Percentiles rank a stretch among this genome's conserved stretches.
These are phyloP conservation scores for Aspergillus asperescens DNA, from an alignment of 495 filamentous ascomycete species.

Conservation along the genomic window DNA sequence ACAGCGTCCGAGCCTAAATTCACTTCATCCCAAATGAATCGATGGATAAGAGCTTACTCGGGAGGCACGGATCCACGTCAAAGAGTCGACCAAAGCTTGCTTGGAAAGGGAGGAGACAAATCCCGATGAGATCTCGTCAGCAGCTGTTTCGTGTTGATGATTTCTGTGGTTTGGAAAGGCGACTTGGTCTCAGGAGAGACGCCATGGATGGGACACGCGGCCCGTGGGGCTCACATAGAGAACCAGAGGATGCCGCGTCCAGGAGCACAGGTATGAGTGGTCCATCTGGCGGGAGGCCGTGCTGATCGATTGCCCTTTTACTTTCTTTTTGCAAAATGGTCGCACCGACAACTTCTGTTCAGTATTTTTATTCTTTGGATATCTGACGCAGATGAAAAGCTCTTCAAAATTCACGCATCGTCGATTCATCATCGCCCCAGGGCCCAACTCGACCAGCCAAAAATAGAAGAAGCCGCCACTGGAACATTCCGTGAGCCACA, in stretches of 20 bases:
- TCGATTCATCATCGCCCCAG: neutral
- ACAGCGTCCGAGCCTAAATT: neutral
- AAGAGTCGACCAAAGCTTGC: neutral
- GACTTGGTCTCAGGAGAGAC: conserved; percentile 3
- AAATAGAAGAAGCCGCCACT: conserved; percentile 8
- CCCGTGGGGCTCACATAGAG: conserved; percentile 20
- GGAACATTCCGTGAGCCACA: conserved; percentile 18
- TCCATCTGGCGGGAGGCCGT: conserved; percentile 14
- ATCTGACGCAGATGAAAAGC: neutral
- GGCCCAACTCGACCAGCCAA: neutral
- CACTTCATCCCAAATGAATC: neutral
- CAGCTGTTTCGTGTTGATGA: neutral
- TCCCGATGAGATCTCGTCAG: neutral
- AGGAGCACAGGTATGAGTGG: conserved; percentile 12
- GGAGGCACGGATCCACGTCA: neutral
- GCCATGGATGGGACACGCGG: conserved; percentile 23
- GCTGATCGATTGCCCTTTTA: conserved; percentile 10
- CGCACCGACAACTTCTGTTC: neutral
- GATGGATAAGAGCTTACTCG: neutral
- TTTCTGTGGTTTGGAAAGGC: neutral
- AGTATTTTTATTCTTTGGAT: neutral
- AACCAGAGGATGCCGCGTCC: neutral
- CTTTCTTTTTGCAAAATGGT: conserved; percentile 6
- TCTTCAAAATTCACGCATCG: neutral
- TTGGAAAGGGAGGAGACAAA: neutral